Evolutionary conservation across 768 basidiomycete species (phyloP).

Genomic region (Xerocomus spinulosus): DNA sequence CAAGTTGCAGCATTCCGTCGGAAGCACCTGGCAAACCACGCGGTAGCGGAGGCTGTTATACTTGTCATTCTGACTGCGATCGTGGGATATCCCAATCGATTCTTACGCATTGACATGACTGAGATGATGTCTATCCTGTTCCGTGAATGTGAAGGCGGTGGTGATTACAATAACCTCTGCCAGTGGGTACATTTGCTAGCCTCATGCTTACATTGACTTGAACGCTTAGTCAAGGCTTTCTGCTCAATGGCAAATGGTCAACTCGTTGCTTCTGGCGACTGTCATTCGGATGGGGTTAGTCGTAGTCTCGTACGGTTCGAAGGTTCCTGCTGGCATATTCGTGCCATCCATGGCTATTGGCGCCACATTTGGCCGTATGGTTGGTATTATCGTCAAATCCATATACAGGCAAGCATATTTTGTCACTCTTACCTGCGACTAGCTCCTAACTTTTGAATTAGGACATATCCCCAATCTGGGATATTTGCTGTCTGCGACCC

Average conservation of each 20-base stretch:
- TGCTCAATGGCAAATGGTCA: constrained; percentile 92
- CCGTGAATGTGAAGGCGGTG: constrained; percentile 91
- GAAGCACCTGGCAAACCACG: constrained; percentile 80
- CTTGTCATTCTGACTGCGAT: constrained; percentile 87
- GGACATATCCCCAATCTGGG: constrained; percentile 77
- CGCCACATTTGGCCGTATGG: constrained; percentile 94
- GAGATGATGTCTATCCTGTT: constrained; percentile 94
- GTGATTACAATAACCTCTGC: constrained; percentile 89
- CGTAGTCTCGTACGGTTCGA: constrained; percentile 90
- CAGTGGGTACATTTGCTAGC: constrained; percentile 59
- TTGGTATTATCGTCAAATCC: constrained; percentile 95
- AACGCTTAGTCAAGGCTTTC: constrained; percentile 52
- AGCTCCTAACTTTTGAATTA: constrained; percentile 26
- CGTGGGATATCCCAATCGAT: constrained; percentile 91
- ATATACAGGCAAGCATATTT: constrained; percentile 65
- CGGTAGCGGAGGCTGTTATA: constrained; percentile 82
- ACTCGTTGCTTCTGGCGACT: constrained; percentile 87
- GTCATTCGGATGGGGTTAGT: constrained; percentile 83
- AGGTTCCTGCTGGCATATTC: constrained; percentile 97
- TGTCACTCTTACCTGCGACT: not conserved
- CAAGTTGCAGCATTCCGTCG: constrained; percentile 93
- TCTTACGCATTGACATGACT: constrained; percentile 96
- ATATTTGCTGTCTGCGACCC: constrained; percentile 90
- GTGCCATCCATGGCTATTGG: constrained; percentile 99
- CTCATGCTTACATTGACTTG: constrained; percentile 1